Base-by-base conservation (phyloP, 352 stramenopile species). In the Globisporangium alternatum region DNA sequence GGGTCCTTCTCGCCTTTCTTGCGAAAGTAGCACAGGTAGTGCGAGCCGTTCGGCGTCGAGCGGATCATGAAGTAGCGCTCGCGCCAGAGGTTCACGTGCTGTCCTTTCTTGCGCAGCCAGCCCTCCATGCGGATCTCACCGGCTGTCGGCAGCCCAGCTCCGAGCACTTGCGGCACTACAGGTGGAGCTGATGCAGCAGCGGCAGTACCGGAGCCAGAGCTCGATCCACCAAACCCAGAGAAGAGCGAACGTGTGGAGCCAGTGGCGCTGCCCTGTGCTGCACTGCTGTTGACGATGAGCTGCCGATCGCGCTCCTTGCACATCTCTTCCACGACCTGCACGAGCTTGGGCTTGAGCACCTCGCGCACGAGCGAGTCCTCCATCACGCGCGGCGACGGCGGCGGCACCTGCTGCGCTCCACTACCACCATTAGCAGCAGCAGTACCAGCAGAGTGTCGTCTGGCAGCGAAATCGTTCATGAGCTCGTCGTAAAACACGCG, bases 1-100 rank as follows among this genome's bases (percentile, higher is more conserved):
- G 86, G 86, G 39, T 93, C 86, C 17, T 90, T 91, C 45, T 95
- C 86, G 35, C 86, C 86, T 67, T 95, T 93, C 43, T 86, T 85
- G n/a, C 86, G 74, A 25, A 93, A 88, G 72, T 95, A 95, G 61
- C 82, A 93, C 54, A 95, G 66, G 56, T 86, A 91, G 56, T 95
- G 86, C 48, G 85, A 84, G 12, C 86, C 86, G 47, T 91, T 86
- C 2, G 81, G 69, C 8, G 83, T 91, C 39, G 85, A 88, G n/a
- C 84, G 83, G 70, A 95, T 92, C 81, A 93, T 93, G 55, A 93
- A 95, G 66, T 95, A 95, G 8, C 86, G 77, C 31, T 95, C 86
- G 21, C 86, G 72, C 86, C 86, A 95, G 44, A 95, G 69, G 53
- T 91, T 95, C 5, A 95, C 86, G 56, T 95, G 86, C 59, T 93